Evolutionary conservation across 768 basidiomycete genomes (phyloP).

Genomic region (Trametes cubensis): DNA sequence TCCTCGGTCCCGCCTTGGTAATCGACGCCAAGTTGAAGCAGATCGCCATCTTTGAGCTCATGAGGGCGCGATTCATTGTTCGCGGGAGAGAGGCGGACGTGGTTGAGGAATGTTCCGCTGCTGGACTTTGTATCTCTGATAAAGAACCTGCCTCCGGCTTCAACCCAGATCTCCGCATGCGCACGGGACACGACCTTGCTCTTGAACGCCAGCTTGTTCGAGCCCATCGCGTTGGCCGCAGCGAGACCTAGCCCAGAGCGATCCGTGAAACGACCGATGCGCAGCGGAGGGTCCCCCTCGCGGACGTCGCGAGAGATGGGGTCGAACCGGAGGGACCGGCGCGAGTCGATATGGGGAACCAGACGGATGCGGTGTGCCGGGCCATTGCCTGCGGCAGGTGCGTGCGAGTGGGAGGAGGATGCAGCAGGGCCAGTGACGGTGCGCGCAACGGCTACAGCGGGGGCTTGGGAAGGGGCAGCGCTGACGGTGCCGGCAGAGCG

Average conservation of each 20-base stretch:
- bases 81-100: slow-evolving; percentile 84
- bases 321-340: slow-evolving; percentile 88
- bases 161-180: slow-evolving; percentile 94
- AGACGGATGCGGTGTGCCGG: slow-evolving; percentile 80
- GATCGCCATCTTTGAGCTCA: slow-evolving; percentile 88
- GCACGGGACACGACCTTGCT: slow-evolving; percentile 93
- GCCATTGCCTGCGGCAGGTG: slow-evolving; percentile 23
- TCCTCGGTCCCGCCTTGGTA: slow-evolving; percentile 98
- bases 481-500: slow-evolving; percentile 63
- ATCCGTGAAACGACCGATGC: slow-evolving; percentile 95
- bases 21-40: slow-evolving; percentile 94
- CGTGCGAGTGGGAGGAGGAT: slow-evolving; percentile 29
- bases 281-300: slow-evolving; percentile 68
- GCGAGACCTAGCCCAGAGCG: slow-evolving; percentile 67
- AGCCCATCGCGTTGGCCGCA: slow-evolving; percentile 66
- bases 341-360: slow-evolving; percentile 92
- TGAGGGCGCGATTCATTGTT: slow-evolving; percentile 78
- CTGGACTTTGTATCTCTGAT: slow-evolving; percentile 89
- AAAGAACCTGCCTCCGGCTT: slow-evolving; percentile 69
- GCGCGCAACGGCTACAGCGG: slow-evolving; percentile 31
- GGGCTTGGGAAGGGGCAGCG: slow-evolving; percentile 33
- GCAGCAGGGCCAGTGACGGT: slow-evolving; percentile 25
- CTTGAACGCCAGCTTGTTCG: slow-evolving; percentile 91
- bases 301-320: slow-evolving; percentile 86
- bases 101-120: slow-evolving; percentile 94